Conservation (phyloP, 768 basidiomycete genomes). For the Paxillus rubicundulus region DNA sequence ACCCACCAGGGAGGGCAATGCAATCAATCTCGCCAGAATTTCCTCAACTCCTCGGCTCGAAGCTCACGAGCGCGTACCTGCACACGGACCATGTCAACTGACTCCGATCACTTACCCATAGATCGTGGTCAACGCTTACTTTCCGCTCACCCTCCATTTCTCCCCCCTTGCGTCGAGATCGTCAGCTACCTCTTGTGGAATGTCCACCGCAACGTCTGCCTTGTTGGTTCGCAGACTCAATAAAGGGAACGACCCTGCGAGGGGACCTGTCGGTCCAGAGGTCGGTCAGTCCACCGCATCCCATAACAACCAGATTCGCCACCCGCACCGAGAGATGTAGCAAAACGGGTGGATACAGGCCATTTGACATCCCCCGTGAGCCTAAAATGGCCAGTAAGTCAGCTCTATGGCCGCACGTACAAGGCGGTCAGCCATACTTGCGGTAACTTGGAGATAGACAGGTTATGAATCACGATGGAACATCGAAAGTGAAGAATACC, state of each 20-base stretch:
- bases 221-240: slow-evolving; percentile 91
- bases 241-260: slow-evolving; percentile 76
- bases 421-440: slow-evolving; percentile 53
- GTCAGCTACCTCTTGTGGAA: slow-evolving; percentile 63
- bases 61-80: slow-evolving; percentile 34
- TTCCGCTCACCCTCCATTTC: slow-evolving; percentile 79
- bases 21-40: too few relatives aligned
- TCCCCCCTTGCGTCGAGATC: slow-evolving; percentile 60
- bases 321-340: slow-evolving; percentile 63
- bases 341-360: slow-evolving; percentile 78
- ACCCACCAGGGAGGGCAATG: too few relatives aligned
- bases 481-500: too few relatives aligned
- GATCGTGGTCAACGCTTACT: slow-evolving; percentile 40
- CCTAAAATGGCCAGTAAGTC: slow-evolving; percentile 39
- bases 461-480: neutral
- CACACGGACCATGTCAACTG: neutral
- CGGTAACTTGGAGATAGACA: slow-evolving; percentile 55
- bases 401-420: neutral
- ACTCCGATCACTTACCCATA: neutral
- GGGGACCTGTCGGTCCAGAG: slow-evolving; percentile 50
- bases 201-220: slow-evolving; percentile 89
- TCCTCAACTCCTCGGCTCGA: slow-evolving; percentile 15
- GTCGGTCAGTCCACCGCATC: neutral
- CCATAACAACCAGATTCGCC: neutral
- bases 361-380: slow-evolving; percentile 87